phyloP scores from a whole-genome alignment of 305 asterid genomes.

The Plantago lanceolata region DNA sequence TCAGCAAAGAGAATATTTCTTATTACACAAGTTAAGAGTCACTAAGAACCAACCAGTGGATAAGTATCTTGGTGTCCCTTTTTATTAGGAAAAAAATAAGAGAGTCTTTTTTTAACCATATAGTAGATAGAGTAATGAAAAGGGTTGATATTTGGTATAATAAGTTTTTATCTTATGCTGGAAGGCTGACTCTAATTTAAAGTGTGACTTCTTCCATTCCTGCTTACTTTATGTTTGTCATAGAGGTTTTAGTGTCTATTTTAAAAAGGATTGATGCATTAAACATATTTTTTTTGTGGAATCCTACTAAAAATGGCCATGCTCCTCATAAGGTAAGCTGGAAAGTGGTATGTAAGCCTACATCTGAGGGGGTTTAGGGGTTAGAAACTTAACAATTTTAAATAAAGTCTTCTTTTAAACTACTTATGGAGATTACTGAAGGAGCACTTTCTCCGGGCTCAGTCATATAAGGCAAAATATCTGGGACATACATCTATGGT shows the following conservation, averaged over 20 bases:
- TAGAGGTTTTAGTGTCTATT: neutral
- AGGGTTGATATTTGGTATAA: neutral
- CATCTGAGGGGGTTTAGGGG: neutral
- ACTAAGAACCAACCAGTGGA: no score
- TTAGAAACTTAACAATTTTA: neutral
- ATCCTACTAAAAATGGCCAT: neutral
- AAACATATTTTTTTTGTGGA: neutral
- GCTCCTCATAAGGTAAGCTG: neutral
- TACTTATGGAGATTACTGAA: neutral
- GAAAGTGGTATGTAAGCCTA: neutral
- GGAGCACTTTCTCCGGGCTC: no score
- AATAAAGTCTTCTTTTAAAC: neutral
- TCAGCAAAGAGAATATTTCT: no score
- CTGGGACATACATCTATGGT: no score
- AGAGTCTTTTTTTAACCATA: no score
- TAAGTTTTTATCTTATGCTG: neutral
- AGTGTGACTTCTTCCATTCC: neutral
- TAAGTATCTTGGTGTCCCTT: neutral
- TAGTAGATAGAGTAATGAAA: neutral
- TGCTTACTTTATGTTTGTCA: neutral
- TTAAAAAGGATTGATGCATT: no score
- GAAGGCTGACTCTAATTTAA: neutral
- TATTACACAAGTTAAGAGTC: no score
- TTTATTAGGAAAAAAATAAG: neutral
- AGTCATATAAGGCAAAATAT: no score